Evolutionary conservation across 306 rosid species (phyloP), one percentile per base, ranked within the genome.

Genomic region (Pueraria montana): DNA sequence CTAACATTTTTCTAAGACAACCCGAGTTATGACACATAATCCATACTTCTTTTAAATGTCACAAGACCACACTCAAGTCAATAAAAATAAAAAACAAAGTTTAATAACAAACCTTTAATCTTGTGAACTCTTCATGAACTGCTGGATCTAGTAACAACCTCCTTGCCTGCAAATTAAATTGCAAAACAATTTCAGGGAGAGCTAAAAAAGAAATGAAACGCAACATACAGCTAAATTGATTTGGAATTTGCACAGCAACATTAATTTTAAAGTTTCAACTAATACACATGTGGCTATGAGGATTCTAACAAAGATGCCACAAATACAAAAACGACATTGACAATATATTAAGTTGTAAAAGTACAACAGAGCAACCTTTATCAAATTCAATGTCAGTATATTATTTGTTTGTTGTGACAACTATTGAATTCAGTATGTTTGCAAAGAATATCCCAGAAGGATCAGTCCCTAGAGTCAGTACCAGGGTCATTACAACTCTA

Each of bases 141-240:
- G 97, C 97, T 10, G 95, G 98, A 89, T 95, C 97, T 61, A 95
- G 89, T 82, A 95, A 87, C 84, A 95, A 86, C 84, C 94, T 90
- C 79, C 97, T 91, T 32, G 97, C 93, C 98, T 95, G 82, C 66
- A 78, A 87, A 80, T 70, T 71, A 74, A 82, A 72, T 73, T 83
- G 53, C 72, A 78, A 34, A 36, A 10, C 27, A 32, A 74, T 53
- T 82, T 72, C 14, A 48, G 38, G 68, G 52, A 46, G 23, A 66
- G 20, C 16, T 10, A 11, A 73, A 24, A 32, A 48, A 17, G 24
- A 16, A 78, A 18, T 24, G 27, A 23, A 76, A 67, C 45, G 7
- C 16, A 68, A 62, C 36, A 75, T 42, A 34, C 48, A 55, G 26
- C 62, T 56, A 72, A 82, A 55, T 6, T 79, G 65, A 23, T 62